Evolutionary conservation across 1,284 basidiomycete species (phyloP).

Genomic region (Tausonia pullulans): DNA sequence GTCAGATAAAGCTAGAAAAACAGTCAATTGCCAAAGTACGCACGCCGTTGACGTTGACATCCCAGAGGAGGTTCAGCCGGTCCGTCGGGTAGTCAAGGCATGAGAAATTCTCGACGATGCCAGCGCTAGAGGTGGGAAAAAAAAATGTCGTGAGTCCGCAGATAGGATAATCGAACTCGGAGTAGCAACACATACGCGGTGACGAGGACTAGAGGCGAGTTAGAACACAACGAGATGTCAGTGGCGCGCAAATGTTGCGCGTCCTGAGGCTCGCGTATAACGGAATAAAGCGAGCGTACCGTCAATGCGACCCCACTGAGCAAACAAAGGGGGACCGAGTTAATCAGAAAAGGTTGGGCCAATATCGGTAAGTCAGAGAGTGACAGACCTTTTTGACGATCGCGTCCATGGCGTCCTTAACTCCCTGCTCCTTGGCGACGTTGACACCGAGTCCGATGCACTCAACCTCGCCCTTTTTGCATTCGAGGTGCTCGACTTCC

Average conservation of each 20-base stretch:
- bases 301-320: constrained; percentile 69
- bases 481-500: constrained; percentile 49
- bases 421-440: constrained; percentile 69
- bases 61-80: constrained; percentile 68
- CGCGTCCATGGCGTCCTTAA: constrained; percentile 57
- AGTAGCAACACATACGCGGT: constrained; percentile 42
- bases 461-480: constrained; percentile 50
- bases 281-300: constrained; percentile 19
- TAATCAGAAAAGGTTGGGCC: too few species aligned
- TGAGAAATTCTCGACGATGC: constrained; percentile 83
- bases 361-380: too few species aligned
- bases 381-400: constrained; percentile 41
- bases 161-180: too few species aligned
- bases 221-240: neutral
- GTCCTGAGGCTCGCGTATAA: constrained; percentile 14
- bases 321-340: too few species aligned
- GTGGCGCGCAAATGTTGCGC: neutral
- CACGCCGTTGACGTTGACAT: constrained; percentile 83
- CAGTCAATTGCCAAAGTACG: neutral
- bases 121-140: constrained; percentile 31
- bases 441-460: constrained; percentile 75
- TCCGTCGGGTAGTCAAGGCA: constrained; percentile 83
- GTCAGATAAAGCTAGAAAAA: neutral
- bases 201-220: constrained; percentile 42
- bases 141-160: too few species aligned